phyloP scores from a whole-genome alignment of 129 eudicot genomes.

The Tanacetum coccineum region DNA sequence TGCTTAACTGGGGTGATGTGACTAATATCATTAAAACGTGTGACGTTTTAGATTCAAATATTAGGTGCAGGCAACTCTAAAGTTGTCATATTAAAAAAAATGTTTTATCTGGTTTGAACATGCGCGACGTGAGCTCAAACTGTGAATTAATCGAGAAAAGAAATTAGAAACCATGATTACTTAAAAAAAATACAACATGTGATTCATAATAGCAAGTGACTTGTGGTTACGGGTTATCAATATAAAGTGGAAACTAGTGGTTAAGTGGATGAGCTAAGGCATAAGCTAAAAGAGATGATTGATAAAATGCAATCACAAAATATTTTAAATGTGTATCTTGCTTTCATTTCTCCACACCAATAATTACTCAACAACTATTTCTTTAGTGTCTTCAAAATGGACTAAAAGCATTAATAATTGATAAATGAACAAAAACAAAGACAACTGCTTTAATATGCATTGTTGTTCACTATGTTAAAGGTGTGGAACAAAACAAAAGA shows the following conservation, averaged over 20 bases:
- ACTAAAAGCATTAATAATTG: neutral
- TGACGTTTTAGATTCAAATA: too few species aligned
- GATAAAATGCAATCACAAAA: neutral
- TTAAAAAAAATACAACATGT: neutral
- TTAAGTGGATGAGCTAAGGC: slow-evolving; percentile 2
- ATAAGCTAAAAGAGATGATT: neutral
- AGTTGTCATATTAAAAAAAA: too few species aligned
- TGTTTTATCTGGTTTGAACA: too few species aligned
- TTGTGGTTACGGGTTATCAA: slow-evolving; percentile 10
- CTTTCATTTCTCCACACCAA: slow-evolving; percentile 7
- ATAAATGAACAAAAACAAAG: slow-evolving; percentile 14
- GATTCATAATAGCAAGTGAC: slow-evolving; percentile 11
- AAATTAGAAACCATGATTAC: neutral
- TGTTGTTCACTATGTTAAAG: slow-evolving; percentile 30
- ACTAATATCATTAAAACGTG: too few species aligned
- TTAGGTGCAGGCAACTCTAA: too few species aligned
- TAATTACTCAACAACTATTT: slow-evolving; percentile 1
- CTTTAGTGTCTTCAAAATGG: neutral
- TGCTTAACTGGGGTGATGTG: too few species aligned
- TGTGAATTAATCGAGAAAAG: neutral
- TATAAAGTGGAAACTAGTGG: slow-evolving; percentile 11
- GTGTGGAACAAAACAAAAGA: slow-evolving; percentile 26
- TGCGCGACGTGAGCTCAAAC: too few species aligned
- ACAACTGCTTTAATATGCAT: slow-evolving; percentile 5
- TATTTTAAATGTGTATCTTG: neutral